A percentile compares a stretch with the other conserved stretches of the same genome.
Evolutionary conservation across 805 yeast genomes (phyloP).

Genomic region (Wickerhamiella occidentalis): DNA sequence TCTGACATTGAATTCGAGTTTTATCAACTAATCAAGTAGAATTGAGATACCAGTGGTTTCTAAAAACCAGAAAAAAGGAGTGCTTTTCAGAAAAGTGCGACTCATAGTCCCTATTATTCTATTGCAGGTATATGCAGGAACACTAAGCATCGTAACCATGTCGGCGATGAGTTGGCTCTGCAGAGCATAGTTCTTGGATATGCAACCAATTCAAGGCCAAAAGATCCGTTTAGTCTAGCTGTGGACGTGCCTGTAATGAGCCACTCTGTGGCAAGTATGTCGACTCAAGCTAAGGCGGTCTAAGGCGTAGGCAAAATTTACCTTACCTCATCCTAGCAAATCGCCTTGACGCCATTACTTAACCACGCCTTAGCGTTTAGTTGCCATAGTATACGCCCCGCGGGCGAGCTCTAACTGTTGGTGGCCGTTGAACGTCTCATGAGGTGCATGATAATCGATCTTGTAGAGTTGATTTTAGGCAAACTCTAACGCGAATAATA

Average conservation of each 20-base stretch:
- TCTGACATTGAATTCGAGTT: neutral
- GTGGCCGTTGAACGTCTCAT: neutral
- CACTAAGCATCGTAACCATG: conserved; percentile 1
- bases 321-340: neutral
- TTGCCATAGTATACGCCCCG: neutral
- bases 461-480: neutral
- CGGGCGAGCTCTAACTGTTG: neutral
- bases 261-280: neutral
- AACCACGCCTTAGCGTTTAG: neutral
- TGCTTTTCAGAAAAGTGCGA: too few relatives aligned
- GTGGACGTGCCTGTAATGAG: too few relatives aligned
- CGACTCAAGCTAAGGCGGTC: neutral
- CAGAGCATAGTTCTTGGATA: too few relatives aligned
- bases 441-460: neutral
- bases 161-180: neutral
- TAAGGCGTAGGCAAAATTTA: neutral
- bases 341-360: neutral
- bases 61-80: too few relatives aligned
- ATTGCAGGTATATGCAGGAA: conserved; percentile 1
- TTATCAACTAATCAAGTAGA: too few relatives aligned
- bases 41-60: too few relatives aligned
- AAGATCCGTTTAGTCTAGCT: too few relatives aligned
- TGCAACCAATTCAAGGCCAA: too few relatives aligned
- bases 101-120: neutral
- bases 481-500: neutral